Conservation (phyloP, 257 asterid genomes). For the Voacanga thouarsii region DNA sequence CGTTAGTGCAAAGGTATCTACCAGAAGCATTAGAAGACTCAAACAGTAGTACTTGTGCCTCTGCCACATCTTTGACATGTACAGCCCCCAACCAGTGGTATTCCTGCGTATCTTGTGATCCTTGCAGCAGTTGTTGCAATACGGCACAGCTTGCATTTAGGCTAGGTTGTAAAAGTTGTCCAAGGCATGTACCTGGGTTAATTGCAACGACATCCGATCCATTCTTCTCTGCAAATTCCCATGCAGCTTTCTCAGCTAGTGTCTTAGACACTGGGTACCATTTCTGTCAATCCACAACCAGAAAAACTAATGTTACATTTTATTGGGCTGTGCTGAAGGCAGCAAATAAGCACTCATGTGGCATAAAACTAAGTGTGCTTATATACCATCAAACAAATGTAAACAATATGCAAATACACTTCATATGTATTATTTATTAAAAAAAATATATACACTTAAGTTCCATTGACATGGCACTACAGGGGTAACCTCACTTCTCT, state of each 20-base stretch:
- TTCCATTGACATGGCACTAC: not conserved
- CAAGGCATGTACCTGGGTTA: conserved; percentile 77
- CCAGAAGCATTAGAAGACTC: conserved; percentile 71
- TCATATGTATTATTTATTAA: too few species aligned
- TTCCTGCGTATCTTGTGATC: conserved; percentile 79
- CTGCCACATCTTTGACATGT: conserved; percentile 84
- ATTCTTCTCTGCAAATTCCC: conserved; percentile 67
- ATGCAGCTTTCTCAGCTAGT: conserved; percentile 77
- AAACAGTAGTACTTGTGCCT: conserved; percentile 61
- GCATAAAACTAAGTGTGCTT: not conserved
- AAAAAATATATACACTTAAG: too few species aligned
- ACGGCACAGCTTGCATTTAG: conserved; percentile 88
- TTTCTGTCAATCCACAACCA: conserved; percentile 40
- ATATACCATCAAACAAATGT: too few species aligned
- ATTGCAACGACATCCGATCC: conserved; percentile 70
- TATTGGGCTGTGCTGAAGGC: not conserved
- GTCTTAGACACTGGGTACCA: conserved; percentile 95
- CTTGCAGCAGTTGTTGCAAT: conserved; percentile 67
- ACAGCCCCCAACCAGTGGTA: conserved; percentile 88
- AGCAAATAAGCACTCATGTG: not conserved
- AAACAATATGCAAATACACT: too few species aligned
- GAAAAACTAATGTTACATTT: not conserved
- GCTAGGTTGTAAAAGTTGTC: conserved; percentile 66
- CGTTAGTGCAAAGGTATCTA: conserved; percentile 83
- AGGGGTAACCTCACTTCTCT: not conserved